These are phyloP conservation scores for Dioscorea alata DNA, from an alignment of 106 monocot genomes.

Conservation along the genomic window DNA sequence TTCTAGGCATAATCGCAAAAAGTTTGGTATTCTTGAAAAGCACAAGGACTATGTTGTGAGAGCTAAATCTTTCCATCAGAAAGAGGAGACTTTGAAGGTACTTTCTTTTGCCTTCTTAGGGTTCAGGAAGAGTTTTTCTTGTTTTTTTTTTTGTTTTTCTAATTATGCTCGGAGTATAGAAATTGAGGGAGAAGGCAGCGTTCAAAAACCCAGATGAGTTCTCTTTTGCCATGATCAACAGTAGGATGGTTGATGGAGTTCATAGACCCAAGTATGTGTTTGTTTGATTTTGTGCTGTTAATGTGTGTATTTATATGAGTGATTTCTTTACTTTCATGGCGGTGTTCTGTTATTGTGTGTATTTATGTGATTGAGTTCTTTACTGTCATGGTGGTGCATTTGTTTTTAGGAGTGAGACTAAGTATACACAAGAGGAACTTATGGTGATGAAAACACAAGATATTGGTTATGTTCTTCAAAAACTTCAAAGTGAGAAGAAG, in stretches of 20 bases:
- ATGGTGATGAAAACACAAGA: constrained; percentile 95
- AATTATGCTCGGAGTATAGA: constrained; percentile 26
- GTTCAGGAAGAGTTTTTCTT: background rate
- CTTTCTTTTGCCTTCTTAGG: background rate
- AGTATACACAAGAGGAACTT: constrained; percentile 70
- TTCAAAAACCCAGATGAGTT: constrained; percentile 93
- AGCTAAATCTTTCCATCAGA: constrained; percentile 69
- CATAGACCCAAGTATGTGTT: constrained; percentile 53
- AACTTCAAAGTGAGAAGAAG: constrained; percentile 92
- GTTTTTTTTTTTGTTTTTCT: background rate
- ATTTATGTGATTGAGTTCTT: background rate
- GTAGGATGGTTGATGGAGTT: constrained; percentile 57
- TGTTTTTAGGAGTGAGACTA: constrained; percentile 62
- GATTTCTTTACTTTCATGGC: background rate
- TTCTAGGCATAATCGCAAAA: constrained; percentile 61
- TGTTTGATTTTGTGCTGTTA: background rate
- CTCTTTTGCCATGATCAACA: constrained; percentile 90
- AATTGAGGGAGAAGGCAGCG: constrained; percentile 77
- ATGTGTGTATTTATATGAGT: background rate
- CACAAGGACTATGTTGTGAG: constrained; percentile 91
- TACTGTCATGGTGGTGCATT: background rate
- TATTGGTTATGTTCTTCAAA: constrained; percentile 75
- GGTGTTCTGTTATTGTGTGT: background rate
- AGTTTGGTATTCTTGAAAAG: constrained; percentile 95
- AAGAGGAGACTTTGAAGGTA: constrained; percentile 50